A percentile compares a stretch with the other conserved stretches of the same genome.
Evolutionary conservation across 2,329 filamentous ascomycete genomes (phyloP).

Genomic region (Aspergillus ochraceus): DNA sequence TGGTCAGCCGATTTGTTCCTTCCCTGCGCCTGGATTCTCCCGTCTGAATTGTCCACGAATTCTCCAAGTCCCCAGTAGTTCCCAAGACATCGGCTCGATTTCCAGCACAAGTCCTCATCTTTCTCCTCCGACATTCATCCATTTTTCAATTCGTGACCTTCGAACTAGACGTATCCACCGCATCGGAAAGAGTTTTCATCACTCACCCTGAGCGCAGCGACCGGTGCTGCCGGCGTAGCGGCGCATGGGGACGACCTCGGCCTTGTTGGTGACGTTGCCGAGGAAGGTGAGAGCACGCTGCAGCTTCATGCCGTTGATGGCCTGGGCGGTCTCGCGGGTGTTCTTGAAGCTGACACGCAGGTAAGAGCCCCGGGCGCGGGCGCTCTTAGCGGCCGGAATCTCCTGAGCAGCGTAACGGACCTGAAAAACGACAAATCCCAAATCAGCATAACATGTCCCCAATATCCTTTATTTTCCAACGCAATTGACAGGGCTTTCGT

Average conservation of each 20-base stretch:
- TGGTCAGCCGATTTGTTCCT: constrained; percentile 5
- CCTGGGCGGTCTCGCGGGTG: constrained; percentile 98
- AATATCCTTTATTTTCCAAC: background rate
- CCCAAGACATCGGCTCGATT: background rate
- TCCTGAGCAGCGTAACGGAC: constrained; percentile 95
- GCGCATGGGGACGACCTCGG: constrained; percentile 97
- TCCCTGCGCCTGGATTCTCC: background rate
- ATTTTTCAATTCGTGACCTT: background rate
- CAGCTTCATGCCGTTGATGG: constrained; percentile 99
- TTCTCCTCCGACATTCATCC: background rate
- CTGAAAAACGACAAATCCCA: constrained; percentile 49
- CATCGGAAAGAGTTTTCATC: constrained; percentile 9
- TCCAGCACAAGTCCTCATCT: background rate
- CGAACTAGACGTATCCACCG: background rate
- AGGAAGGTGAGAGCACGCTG: constrained; percentile 94
- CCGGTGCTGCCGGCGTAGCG: constrained; percentile 95
- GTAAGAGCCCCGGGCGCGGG: constrained; percentile 97
- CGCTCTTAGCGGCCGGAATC: constrained; percentile 87
- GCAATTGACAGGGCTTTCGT: background rate
- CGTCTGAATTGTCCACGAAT: background rate
- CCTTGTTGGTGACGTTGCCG: constrained; percentile 96
- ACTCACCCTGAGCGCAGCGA: constrained; percentile 96
- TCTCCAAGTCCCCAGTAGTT: background rate
- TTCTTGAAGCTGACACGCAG: constrained; percentile 99
- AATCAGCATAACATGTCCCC: constrained; percentile 26